These are phyloP conservation scores for Ascochyta lentis DNA, from an alignment of 2,329 filamentous ascomycete species.

Conservation along the genomic window DNA sequence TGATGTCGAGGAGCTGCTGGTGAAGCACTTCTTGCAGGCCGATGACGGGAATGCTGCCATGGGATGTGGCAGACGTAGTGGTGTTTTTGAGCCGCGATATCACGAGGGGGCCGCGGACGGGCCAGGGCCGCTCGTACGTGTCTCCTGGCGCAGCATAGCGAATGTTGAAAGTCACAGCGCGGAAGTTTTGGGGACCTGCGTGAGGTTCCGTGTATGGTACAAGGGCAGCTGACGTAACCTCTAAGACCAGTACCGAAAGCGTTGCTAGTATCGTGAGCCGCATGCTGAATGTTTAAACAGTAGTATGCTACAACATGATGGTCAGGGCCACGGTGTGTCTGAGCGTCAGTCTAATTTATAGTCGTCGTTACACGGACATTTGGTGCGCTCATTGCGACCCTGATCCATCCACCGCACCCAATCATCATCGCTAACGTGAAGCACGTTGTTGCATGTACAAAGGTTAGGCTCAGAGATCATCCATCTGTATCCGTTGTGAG, in stretches of 20 bases:
- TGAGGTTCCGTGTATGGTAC: background rate
- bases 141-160: conserved; percentile 63
- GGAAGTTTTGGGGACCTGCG: conserved; percentile 18
- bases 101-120: conserved; percentile 62
- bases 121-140: conserved; percentile 65
- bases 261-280: background rate
- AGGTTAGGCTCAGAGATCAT: too few species aligned
- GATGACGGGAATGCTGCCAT: conserved; percentile 60
- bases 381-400: too few species aligned
- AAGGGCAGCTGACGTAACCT: background rate
- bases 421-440: too few species aligned
- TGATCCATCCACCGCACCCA: too few species aligned
- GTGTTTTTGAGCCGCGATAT: conserved; percentile 56
- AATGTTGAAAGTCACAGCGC: conserved; percentile 68
- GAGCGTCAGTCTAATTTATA: too few species aligned
- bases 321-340: too few species aligned
- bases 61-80: conserved; percentile 58
- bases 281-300: too few species aligned
- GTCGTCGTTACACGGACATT: too few species aligned
- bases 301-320: too few species aligned
- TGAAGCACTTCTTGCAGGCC: conserved; percentile 73
- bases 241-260: background rate
- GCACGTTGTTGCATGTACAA: too few species aligned
- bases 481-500: too few species aligned
- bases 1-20: conserved; percentile 66